Evolutionary conservation across 192 early-diverging fungal genomes (phyloP), one percentile per base, ranked within the genome.

Genomic region (Spizellomyces sp.): DNA sequence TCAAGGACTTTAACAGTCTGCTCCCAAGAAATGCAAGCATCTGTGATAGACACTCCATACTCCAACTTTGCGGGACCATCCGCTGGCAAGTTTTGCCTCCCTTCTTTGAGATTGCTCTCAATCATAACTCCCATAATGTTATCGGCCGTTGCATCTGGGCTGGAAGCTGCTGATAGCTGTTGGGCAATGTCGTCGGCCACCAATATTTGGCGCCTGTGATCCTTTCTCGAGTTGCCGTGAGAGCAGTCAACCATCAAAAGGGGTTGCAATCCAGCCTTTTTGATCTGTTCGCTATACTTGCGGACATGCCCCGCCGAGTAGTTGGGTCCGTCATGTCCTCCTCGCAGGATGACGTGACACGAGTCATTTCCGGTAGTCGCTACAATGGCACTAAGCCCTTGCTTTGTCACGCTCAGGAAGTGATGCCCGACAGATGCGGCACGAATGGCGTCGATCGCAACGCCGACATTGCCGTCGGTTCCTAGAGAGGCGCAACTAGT

Each of bases 331-430:
- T 83, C 82, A 48, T 78, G 85, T 6, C 92, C 91, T 64, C 97
- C 97, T 57, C 97, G 90, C 44, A 99, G 82, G 69, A 99, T 98
- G 9, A 98, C 89, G 73, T 99, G 97, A 79, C 96, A 96, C 50
- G 81, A 74, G 68, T 89, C 90, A 81, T 99, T 99, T 70, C 97
- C 96, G n/a, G 62, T 69, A 7, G 74, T 70, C 12, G 36, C 84
- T 14, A 91, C 92, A 76, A 98, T 97, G 17, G 95, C 91, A 8
- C 93, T 88, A 22, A 96, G 79, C 47, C 96, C 96, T 58, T 93
- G 92, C 84, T 96, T 97, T 54, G 95, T 98, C 58, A 98, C 94
- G 42, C 92, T 92, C 66, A 98, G 78, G 83, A 98, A 98, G 75
- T 93, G 91, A 75, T 98, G 95, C 27, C 92, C 90, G 59, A 87